Evolutionary conservation across 805 yeast genomes (phyloP).

Genomic region (Zygotorulaspora chibaensis): DNA sequence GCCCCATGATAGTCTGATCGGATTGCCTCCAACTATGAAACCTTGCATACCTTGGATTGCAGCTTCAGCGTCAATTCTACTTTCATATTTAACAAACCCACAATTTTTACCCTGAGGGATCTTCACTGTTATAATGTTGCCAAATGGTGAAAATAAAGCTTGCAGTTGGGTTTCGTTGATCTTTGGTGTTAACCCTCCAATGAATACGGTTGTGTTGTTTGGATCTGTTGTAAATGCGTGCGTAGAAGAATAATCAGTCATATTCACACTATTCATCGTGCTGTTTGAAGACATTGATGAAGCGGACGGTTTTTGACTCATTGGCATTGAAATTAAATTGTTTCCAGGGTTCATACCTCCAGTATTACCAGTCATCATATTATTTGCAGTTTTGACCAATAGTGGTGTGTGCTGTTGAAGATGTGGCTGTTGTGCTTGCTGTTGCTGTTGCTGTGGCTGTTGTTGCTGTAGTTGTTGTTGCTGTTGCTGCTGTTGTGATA

Average conservation of each 20-base stretch:
- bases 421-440: constrained; percentile 2
- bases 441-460: constrained; percentile 11
- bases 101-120: constrained; percentile 78
- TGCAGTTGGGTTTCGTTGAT: constrained; percentile 58
- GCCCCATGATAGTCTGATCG: constrained; percentile 76
- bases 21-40: constrained; percentile 65
- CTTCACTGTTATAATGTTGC: constrained; percentile 62
- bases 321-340: constrained; percentile 10
- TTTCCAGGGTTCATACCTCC: constrained; percentile 5
- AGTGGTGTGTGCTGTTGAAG: constrained; percentile 11
- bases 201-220: constrained; percentile 66
- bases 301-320: constrained; percentile 8
- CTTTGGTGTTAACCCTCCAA: constrained; percentile 65
- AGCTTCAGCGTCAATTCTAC: constrained; percentile 67
- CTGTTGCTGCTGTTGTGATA: constrained; percentile 17
- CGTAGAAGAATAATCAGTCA: constrained; percentile 15
- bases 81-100: constrained; percentile 68
- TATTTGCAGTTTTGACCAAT: constrained; percentile 14
- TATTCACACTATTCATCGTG: constrained; percentile 1
- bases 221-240: constrained; percentile 46
- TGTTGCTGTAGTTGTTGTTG: constrained; percentile 15
- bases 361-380: constrained; percentile 8
- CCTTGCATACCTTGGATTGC: constrained; percentile 81
- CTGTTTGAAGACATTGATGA: constrained; percentile 7
- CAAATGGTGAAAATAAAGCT: constrained; percentile 66